phyloP scores from a whole-genome alignment of 768 basidiomycete species.

The Suillus placidus region DNA sequence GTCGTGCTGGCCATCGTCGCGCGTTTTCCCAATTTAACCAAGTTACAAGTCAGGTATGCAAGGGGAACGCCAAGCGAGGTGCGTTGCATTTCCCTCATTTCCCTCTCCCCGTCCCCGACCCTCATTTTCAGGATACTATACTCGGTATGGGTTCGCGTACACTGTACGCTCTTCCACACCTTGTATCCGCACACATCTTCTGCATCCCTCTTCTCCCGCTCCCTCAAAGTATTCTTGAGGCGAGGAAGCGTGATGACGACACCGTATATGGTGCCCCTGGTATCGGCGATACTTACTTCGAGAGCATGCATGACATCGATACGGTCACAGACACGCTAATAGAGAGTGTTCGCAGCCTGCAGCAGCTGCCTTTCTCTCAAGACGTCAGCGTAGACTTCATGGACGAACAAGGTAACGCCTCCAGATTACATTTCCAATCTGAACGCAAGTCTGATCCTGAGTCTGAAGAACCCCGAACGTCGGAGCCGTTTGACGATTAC shows the following conservation, averaged over 20 bases:
- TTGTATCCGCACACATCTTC: constrained; percentile 47
- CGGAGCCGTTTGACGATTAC: constrained; percentile 3
- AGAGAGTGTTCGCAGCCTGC: not conserved
- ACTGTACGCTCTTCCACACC: constrained; percentile 37
- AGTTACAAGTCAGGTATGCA: constrained; percentile 44
- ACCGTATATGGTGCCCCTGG: constrained; percentile 11
- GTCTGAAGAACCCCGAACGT: not conserved
- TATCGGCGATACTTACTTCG: not conserved
- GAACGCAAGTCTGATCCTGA: not conserved
- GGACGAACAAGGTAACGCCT: not conserved
- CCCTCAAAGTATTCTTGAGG: constrained; percentile 11
- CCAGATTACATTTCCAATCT: not conserved
- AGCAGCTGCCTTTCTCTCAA: not conserved
- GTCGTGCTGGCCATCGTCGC: constrained; percentile 45
- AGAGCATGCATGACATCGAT: constrained; percentile 20
- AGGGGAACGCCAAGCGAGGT: constrained; percentile 45
- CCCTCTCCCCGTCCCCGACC: not conserved
- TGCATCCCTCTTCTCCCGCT: not conserved
- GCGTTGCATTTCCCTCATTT: constrained; percentile 17
- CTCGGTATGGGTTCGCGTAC: constrained; percentile 48
- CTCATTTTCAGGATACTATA: constrained; percentile 35
- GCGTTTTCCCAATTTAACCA: constrained; percentile 38
- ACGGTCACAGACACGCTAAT: constrained; percentile 11
- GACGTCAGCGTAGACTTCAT: not conserved
- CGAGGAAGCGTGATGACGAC: not conserved